Base-by-base conservation (phyloP, 257 asterid genomes). In the Nicotiana undulata region DNA sequence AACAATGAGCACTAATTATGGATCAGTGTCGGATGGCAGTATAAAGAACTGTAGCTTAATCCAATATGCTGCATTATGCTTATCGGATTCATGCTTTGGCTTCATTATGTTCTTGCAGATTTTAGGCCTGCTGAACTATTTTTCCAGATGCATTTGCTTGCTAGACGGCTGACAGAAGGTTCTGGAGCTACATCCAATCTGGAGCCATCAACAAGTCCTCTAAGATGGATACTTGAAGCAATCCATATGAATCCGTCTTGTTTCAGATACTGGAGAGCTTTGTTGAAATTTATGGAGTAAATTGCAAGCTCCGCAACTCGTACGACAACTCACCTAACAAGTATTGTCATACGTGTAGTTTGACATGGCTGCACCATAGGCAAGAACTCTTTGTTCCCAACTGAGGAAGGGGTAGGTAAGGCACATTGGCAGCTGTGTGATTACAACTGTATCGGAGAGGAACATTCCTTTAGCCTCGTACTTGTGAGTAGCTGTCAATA, bases 191-290 rank as follows among this genome's bases (percentile, higher is more conserved):
- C 79, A 28, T 68, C 86, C 26, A 79, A 52, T 84, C 53, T 53
- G n/a, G 87, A 80, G 65, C 72, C 78, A 6, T 31, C 81, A 51
- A 80, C 80, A 80, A 82, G 34, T 77, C 85, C 92, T 32, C 53
- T 84, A 58, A 88, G 93, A 81, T 90, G 90, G 96, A 83, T 91
- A 75, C 87, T 94, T 81, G 89, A 89, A 79, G 97, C 98, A 17
- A 93, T 91, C 83, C 99, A 95, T 77, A 72, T 77, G 87, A 89
- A 95, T 79, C 99, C 99, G 53, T 92, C 97, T 16, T 92, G 94
- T 84, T 83, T 81, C 75, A 93, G 98, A 86, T 95, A 93, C 86
- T 93, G 98, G 99, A 92, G 87, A 85, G 89, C 85, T 74, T 85
- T 95, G 89, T 34, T 72, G 60, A 72, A 72, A 46, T 46, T 6